Evolutionary conservation across 1,284 basidiomycete genomes (phyloP).

Genomic region (Austroboletus rostrupii): DNA sequence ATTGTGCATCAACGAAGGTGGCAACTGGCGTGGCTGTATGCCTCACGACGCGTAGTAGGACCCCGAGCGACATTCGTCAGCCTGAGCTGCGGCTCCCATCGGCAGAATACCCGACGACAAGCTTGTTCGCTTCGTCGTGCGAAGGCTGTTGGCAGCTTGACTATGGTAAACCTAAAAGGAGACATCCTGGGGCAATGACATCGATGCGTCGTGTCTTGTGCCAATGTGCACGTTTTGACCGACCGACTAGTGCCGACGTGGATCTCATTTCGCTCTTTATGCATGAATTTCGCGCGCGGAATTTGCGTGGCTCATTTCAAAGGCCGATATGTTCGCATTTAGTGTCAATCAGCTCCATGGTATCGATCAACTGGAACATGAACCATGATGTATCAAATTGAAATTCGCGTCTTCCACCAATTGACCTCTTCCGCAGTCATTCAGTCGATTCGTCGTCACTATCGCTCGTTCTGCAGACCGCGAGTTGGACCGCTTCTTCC

Average conservation of each 20-base stretch:
- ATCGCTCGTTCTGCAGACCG: conserved; percentile 40
- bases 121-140: neutral
- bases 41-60: neutral
- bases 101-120: conserved; percentile 14
- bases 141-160: too few species aligned
- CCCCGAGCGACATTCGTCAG: neutral
- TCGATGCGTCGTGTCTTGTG: too few species aligned
- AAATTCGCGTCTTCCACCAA: neutral
- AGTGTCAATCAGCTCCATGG: neutral
- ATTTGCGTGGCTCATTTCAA: neutral
- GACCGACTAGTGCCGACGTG: too few species aligned
- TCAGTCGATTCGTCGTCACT: conserved; percentile 53
- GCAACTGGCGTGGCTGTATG: too few species aligned
- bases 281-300: neutral
- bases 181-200: too few species aligned
- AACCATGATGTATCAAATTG: too few species aligned
- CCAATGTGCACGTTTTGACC: too few species aligned
- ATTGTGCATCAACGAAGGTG: neutral
- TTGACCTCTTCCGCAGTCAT: conserved; percentile 11
- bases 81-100: neutral
- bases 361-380: too few species aligned
- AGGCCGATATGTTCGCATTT: conserved; percentile 8
- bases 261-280: too few species aligned
- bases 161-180: too few species aligned
- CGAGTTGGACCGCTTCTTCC: conserved; percentile 50